phyloP scores from a whole-genome alignment of 1,284 basidiomycete genomes.

The Rhodotorula sp. region DNA sequence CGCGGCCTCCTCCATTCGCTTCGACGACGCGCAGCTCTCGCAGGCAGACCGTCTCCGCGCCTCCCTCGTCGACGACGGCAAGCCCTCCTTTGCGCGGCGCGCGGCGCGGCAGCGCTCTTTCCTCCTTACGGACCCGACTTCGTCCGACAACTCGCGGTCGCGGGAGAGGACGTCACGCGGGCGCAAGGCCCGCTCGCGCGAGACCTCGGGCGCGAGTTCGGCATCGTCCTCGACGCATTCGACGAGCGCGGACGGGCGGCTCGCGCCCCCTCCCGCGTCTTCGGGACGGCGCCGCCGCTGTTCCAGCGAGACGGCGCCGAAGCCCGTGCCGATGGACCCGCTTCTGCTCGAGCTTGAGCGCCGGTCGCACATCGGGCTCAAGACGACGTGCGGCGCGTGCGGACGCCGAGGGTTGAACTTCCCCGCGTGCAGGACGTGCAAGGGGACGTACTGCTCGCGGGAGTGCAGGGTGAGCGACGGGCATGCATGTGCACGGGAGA shows the following conservation, averaged over 20 bases:
- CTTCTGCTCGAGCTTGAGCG: conserved; percentile 44
- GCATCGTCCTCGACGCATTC: not conserved
- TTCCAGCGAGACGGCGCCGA: no score
- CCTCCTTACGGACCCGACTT: conserved; percentile 24
- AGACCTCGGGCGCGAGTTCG: not conserved
- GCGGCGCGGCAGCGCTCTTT: conserved; percentile 23
- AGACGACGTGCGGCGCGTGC: conserved; percentile 41
- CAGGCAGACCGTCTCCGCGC: conserved; percentile 1
- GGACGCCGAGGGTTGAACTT: conserved; percentile 43
- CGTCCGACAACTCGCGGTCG: not conserved
- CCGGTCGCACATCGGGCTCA: conserved; percentile 37
- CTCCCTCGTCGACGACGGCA: not conserved
- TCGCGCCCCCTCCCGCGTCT: conserved; percentile 1
- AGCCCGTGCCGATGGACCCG: conserved; percentile 38
- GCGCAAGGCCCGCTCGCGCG: not conserved
- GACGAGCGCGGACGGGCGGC: not conserved
- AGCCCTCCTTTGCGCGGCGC: not conserved
- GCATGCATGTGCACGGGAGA: not conserved
- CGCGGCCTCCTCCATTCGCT: not conserved
- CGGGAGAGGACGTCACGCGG: not conserved
- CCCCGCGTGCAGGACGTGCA: conserved; percentile 27
- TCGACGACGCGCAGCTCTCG: not conserved
- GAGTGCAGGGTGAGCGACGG: conserved; percentile 17
- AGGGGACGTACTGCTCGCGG: conserved; percentile 31
- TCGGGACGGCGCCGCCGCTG: no score